phyloP scores from a whole-genome alignment of 345 rosid species.

The Aegle marmelos region DNA sequence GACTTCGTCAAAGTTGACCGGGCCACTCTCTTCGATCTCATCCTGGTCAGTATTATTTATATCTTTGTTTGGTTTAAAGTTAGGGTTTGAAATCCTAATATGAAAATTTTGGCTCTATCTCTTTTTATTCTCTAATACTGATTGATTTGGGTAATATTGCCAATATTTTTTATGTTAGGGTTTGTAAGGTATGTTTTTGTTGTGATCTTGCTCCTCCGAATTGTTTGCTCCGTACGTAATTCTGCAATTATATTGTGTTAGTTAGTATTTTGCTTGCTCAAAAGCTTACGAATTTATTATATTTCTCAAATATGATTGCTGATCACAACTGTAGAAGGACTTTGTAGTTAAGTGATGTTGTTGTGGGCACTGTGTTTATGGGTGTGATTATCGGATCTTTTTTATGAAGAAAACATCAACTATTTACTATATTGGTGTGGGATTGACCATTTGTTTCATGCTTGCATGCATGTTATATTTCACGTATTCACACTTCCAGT shows the following conservation, averaged over 20 bases:
- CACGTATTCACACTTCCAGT: no score
- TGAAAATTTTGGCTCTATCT: background rate
- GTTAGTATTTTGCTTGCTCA: background rate
- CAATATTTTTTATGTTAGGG: background rate
- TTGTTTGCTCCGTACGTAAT: background rate
- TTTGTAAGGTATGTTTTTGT: background rate
- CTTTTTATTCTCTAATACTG: background rate
- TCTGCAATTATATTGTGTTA: background rate
- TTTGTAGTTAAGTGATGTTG: no score
- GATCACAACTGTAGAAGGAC: no score
- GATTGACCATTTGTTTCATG: no score
- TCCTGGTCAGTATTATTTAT: conserved; percentile 27
- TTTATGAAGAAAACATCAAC: no score
- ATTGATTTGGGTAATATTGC: background rate
- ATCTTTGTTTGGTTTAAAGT: no score
- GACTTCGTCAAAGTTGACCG: conserved; percentile 54
- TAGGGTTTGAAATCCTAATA: background rate
- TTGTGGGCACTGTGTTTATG: no score
- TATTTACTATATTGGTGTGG: no score
- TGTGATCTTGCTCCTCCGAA: background rate
- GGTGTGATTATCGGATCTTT: no score
- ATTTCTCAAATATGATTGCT: no score
- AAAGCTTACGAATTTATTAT: no score
- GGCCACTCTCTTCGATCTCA: conserved; percentile 47
- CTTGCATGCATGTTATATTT: no score